Percentiles rank a stretch among this genome's conserved stretches.
Evolutionary conservation across 2,329 filamentous ascomycete genomes (phyloP).

Genomic region (Diaporthe ampelina): DNA sequence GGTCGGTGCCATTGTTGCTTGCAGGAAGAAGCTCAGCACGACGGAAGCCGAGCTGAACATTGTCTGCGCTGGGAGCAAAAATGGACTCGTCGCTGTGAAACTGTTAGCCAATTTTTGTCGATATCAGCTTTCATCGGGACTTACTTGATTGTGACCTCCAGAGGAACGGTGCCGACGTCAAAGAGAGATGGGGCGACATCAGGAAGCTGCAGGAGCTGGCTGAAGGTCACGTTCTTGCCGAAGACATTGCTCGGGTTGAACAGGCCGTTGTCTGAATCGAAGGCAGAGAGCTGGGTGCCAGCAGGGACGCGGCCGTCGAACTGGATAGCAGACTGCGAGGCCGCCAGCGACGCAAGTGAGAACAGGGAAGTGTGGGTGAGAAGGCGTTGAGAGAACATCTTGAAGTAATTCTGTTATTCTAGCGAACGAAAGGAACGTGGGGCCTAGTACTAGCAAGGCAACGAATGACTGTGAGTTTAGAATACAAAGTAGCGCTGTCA

Average conservation of each 20-base stretch:
- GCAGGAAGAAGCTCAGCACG: constrained; percentile 69
- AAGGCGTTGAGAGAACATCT: constrained; percentile 32
- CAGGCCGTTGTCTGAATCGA: constrained; percentile 57
- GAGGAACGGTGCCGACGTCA: constrained; percentile 58
- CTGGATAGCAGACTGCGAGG: constrained; percentile 48
- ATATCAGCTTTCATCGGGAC: constrained; percentile 19
- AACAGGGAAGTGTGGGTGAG: constrained; percentile 20
- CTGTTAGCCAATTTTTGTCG: neutral
- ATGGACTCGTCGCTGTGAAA: constrained; percentile 65
- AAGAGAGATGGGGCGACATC: constrained; percentile 58
- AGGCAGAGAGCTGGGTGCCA: constrained; percentile 54
- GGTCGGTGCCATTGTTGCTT: constrained; percentile 64
- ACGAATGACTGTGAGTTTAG: constrained; percentile 2
- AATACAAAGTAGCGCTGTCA: constrained; percentile 22
- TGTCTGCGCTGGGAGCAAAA: constrained; percentile 64
- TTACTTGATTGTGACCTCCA: constrained; percentile 67
- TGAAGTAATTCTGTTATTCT: constrained; percentile 15
- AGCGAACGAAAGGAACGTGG: constrained; percentile 31
- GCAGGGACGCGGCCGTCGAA: constrained; percentile 63
- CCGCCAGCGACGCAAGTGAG: constrained; percentile 38
- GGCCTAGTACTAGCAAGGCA: constrained; percentile 31
- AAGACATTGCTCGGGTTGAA: constrained; percentile 68
- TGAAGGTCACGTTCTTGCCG: constrained; percentile 66
- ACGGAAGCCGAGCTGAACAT: constrained; percentile 71
- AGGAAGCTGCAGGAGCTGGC: constrained; percentile 64